phyloP scores from a whole-genome alignment of 1,284 basidiomycete genomes.

The Ceratobasidium papillatum region DNA sequence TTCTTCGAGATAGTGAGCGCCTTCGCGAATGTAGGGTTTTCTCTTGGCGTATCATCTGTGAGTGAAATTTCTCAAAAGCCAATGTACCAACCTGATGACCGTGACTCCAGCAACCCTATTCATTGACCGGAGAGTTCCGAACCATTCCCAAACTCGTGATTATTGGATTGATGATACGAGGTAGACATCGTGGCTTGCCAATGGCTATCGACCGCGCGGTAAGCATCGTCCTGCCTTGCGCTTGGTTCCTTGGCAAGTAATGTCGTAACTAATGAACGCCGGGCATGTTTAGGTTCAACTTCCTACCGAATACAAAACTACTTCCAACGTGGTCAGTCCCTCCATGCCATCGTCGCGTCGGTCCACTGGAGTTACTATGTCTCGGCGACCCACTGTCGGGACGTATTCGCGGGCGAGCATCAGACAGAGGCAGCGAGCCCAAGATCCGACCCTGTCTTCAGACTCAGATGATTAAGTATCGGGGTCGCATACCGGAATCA shows the following conservation, averaged over 20 bases:
- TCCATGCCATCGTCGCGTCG: slow-evolving; percentile 26
- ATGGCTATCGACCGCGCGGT: slow-evolving; percentile 35
- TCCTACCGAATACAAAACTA: slow-evolving; percentile 35
- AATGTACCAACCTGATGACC: background rate
- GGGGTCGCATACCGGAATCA: too few species aligned
- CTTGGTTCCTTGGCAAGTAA: background rate
- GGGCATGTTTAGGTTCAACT: slow-evolving; percentile 31
- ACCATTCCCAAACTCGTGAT: slow-evolving; percentile 34
- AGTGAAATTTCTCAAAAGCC: background rate
- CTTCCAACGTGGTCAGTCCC: slow-evolving; percentile 9
- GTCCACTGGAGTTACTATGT: slow-evolving; percentile 8
- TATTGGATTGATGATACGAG: slow-evolving; percentile 35
- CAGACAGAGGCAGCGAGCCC: slow-evolving; percentile 28
- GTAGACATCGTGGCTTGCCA: slow-evolving; percentile 29
- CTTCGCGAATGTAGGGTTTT: slow-evolving; percentile 34
- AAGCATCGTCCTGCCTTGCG: background rate
- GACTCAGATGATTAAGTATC: slow-evolving; percentile 12
- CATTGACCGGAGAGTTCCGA: slow-evolving; percentile 24
- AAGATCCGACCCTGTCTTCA: slow-evolving; percentile 31
- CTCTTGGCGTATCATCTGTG: slow-evolving; percentile 18
- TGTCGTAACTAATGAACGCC: background rate
- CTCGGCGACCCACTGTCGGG: slow-evolving; percentile 28
- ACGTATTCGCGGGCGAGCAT: slow-evolving; percentile 15
- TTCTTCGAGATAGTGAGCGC: slow-evolving; percentile 38
- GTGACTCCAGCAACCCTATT: slow-evolving; percentile 26